Evolutionary conservation across 192 early-diverging fungal species (phyloP).

Genomic region (Umbelopsis ramanniana): DNA sequence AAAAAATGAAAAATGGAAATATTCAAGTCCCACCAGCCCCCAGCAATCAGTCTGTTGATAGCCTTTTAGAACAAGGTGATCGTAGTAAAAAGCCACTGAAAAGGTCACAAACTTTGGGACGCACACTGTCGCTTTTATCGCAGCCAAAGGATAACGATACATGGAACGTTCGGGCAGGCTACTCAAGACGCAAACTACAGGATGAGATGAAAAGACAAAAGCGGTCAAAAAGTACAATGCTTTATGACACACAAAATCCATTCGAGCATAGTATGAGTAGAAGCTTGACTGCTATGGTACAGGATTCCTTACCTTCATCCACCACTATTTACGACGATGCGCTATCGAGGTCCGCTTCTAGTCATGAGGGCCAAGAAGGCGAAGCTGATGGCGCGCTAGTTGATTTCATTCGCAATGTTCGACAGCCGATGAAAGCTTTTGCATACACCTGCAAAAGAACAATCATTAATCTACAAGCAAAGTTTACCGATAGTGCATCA

Average conservation of each 20-base stretch:
- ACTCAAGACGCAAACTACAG: slow-evolving; percentile 32
- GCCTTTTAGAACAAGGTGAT: slow-evolving; percentile 1
- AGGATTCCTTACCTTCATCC: neutral
- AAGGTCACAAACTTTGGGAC: neutral
- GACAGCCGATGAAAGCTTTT: slow-evolving; percentile 57
- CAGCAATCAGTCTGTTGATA: neutral
- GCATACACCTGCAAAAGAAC: slow-evolving; percentile 62
- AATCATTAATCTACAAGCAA: slow-evolving; percentile 51
- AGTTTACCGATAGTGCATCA: slow-evolving; percentile 35
- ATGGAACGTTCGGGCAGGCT: slow-evolving; percentile 39
- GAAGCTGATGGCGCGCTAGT: slow-evolving; percentile 43
- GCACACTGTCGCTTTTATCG: slow-evolving; percentile 19
- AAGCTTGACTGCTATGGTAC: neutral
- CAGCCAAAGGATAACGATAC: neutral
- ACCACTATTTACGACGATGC: neutral
- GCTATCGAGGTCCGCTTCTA: neutral
- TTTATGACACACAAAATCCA: neutral
- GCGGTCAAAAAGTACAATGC: neutral
- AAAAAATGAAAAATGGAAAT: slow-evolving; percentile 51
- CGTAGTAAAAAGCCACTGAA: neutral
- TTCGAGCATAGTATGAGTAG: neutral
- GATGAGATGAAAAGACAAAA: slow-evolving; percentile 36
- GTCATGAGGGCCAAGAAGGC: slow-evolving; percentile 30
- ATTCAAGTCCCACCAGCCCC: neutral
- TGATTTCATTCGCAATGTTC: slow-evolving; percentile 54